These are phyloP conservation scores for Drechslerella dactyloides DNA, from an alignment of 2,329 filamentous ascomycete genomes.

Conservation along the genomic window DNA sequence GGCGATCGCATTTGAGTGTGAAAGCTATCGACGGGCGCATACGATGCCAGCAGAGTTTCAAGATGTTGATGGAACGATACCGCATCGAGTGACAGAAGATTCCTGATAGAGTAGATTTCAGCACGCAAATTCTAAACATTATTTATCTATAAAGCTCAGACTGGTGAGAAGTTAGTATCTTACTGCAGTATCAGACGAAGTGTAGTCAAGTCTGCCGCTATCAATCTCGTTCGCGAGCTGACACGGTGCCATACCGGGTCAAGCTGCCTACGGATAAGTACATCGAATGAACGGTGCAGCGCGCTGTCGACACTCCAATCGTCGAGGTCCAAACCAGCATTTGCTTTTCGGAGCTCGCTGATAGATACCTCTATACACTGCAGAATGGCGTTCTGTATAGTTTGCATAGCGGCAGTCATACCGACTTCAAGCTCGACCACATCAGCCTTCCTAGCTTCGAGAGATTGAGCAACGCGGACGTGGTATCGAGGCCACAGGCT, in stretches of 20 bases:
- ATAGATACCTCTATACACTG: conserved; percentile 97
- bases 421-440: conserved; percentile 95
- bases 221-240: conserved; percentile 92
- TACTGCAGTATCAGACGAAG: conserved; percentile 81
- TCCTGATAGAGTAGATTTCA: conserved; percentile 57
- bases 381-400: conserved; percentile 91
- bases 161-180: conserved; percentile 38
- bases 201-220: conserved; percentile 85
- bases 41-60: conserved; percentile 89
- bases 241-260: conserved; percentile 98
- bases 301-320: conserved; percentile 97
- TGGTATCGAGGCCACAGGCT: conserved; percentile 95
- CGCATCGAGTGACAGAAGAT: conserved; percentile 82
- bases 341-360: conserved; percentile 88
- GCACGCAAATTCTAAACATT: not conserved
- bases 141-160: not conserved
- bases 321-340: conserved; percentile 79
- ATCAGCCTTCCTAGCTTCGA: conserved; percentile 93
- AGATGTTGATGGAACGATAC: conserved; percentile 91
- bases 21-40: conserved; percentile 84
- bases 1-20: conserved; percentile 88
- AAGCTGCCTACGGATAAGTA: conserved; percentile 83
- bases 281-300: conserved; percentile 88
- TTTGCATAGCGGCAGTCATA: conserved; percentile 92
- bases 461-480: conserved; percentile 81